phyloP scores from a whole-genome alignment of 2,329 filamentous ascomycete genomes.

The Claviceps lovelessii region DNA sequence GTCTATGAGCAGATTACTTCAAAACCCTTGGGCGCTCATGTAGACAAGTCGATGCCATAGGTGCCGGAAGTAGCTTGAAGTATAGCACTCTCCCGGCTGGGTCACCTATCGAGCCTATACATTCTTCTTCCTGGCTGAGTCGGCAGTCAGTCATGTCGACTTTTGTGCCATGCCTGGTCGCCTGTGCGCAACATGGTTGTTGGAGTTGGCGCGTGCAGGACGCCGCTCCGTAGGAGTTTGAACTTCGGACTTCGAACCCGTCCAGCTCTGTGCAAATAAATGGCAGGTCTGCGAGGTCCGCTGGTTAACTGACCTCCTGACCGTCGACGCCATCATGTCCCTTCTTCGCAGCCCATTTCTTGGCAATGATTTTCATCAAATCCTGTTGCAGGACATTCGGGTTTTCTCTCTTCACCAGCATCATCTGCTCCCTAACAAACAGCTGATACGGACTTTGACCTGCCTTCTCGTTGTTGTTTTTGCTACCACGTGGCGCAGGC shows the following conservation, averaged over 20 bases:
- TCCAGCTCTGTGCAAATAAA: neutral
- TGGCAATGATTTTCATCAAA: conserved; percentile 53
- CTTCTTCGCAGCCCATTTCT: conserved; percentile 41
- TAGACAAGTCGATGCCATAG: neutral
- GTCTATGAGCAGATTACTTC: neutral
- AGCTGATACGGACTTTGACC: conserved; percentile 31
- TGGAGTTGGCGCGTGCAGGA: too few relatives aligned
- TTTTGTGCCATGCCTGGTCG: neutral
- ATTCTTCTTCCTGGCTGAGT: too few relatives aligned
- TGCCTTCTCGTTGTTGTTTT: conserved; percentile 7
- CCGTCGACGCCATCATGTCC: conserved; percentile 22
- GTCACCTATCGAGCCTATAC: neutral
- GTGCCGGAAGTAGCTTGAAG: neutral
- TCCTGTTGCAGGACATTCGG: conserved; percentile 47
- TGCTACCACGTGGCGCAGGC: conserved; percentile 42
- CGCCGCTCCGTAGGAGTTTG: neutral
- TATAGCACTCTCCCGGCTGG: neutral
- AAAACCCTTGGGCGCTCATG: neutral
- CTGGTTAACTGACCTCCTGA: neutral
- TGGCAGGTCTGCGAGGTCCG: too few relatives aligned
- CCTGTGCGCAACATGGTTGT: neutral
- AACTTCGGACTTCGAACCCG: neutral
- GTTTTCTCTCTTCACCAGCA: conserved; percentile 39
- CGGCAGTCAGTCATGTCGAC: neutral
- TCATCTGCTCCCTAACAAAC: conserved; percentile 56